Evolutionary conservation across 2,329 filamentous ascomycete genomes (phyloP).

Genomic region (Monosporascus sp.): DNA sequence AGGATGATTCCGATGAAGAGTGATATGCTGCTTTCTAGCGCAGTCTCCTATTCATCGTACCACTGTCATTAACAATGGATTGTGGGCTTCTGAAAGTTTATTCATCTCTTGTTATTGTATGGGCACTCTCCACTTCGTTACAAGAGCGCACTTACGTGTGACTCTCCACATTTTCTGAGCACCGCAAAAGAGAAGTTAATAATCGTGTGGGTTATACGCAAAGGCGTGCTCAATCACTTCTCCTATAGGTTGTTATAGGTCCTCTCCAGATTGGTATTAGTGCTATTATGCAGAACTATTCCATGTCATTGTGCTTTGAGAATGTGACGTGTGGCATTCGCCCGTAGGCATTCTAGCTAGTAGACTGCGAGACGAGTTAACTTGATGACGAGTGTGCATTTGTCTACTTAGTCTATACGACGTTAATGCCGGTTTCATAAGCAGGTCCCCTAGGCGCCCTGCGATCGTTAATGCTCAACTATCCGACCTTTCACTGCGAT

Average conservation of each 20-base stretch:
- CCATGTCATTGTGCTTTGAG: no score
- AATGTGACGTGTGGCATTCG: no score
- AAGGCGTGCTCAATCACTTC: not conserved
- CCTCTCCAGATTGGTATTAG: not conserved
- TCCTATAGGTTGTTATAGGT: not conserved
- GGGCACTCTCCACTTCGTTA: not conserved
- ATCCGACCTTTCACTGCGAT: no score
- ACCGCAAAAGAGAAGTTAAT: not conserved
- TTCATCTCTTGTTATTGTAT: not conserved
- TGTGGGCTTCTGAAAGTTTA: not conserved
- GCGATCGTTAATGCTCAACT: no score
- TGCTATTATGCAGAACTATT: not conserved
- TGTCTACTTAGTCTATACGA: no score
- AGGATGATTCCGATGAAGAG: slow-evolving; percentile 61
- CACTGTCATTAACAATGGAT: not conserved
- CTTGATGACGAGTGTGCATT: no score
- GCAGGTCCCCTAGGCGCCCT: no score
- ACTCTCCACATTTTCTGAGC: not conserved
- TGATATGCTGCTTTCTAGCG: slow-evolving; percentile 4
- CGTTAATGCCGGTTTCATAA: no score
- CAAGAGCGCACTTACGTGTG: not conserved
- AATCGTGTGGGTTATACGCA: not conserved
- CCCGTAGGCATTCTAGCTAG: no score
- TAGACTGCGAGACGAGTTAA: no score
- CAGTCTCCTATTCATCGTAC: no score